Base-by-base conservation (phyloP, 2,329 filamentous ascomycete species). In the Gliomastix tumulicola region DNA sequence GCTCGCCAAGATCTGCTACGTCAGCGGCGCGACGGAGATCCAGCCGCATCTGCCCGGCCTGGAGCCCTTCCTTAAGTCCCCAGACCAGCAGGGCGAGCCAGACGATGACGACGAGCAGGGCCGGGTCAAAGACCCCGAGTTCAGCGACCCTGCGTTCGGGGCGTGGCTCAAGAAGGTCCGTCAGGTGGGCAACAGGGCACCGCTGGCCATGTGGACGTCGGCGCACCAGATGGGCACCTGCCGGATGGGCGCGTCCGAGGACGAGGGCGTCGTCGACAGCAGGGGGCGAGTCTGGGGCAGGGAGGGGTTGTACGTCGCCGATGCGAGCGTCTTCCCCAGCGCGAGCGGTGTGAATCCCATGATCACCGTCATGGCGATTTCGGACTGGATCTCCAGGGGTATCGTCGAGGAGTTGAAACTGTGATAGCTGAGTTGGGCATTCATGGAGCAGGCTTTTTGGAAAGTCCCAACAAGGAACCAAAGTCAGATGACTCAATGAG, bases 181-280 rank as follows among this genome's bases (percentile, higher is more conserved):
- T 38, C 51, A 51, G 23, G 60, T 75, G 16, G 68, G 71, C 27
- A 71, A 70, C 34, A 63, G 59, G 40, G 65, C 68, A 15, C 73
- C 75, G 0, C 62, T 68, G 21, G 64, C 68, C 17, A 54, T 63
- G n/a, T 85, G 77, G 49, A 61, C 68, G 21, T 83, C 78, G n/a
- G 85, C 84, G 15, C 85, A 90, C 57, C 85, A 89, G 63, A 89
- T 89, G 84, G 82, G 84, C 17, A 77, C 77, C 9, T 86, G 82
- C 49, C 68, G 82, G 4, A 90, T 89, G 85, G 77, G 76, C 41
- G 64, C 65, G 30, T 58, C 56, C 43, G 55, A 58, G 37, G 56
- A 60, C 21, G 61, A 61, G 27, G 76, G 77, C 20, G 78, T 80
- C 11, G 79, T 82, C 3, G 74, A 81, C 49, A 54, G 62, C 4